A percentile compares a stretch with the other conserved stretches of the same genome.
Evolutionary conservation across 1,139 yeast species (phyloP).

Genomic region (Magnusiomyces clavatus): DNA sequence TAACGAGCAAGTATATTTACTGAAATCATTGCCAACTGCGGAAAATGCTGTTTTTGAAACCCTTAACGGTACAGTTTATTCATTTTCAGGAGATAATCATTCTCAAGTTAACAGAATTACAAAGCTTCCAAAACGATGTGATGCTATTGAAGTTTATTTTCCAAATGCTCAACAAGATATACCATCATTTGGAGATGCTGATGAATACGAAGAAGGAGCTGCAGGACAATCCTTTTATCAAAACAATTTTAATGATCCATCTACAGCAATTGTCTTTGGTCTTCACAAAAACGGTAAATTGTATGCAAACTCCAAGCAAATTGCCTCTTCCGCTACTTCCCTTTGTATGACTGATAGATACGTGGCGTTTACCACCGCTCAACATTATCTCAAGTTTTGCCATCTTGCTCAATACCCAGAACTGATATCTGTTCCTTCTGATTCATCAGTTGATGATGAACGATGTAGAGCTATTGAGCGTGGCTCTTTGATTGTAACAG

Average conservation of each 20-base stretch:
- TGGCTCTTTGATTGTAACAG: slow-evolving; percentile 75
- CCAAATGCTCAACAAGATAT: slow-evolving; percentile 18
- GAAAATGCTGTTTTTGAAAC: slow-evolving; percentile 49
- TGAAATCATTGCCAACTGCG: slow-evolving; percentile 52
- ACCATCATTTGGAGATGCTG: not conserved
- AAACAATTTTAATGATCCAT: not conserved
- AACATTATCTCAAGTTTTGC: slow-evolving; percentile 72
- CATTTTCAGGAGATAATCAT: slow-evolving; percentile 27
- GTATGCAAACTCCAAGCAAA: slow-evolving; percentile 51
- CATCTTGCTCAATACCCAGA: slow-evolving; percentile 45
- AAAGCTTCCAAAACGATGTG: slow-evolving; percentile 63
- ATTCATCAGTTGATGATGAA: slow-evolving; percentile 50
- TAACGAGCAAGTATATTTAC: slow-evolving; percentile 44
- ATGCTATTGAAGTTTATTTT: slow-evolving; percentile 38
- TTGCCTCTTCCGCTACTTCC: slow-evolving; percentile 81
- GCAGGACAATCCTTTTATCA: not conserved
- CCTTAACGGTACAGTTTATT: slow-evolving; percentile 53
- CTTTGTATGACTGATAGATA: slow-evolving; percentile 64
- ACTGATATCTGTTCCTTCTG: slow-evolving; percentile 28
- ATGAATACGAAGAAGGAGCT: slow-evolving; percentile 20
- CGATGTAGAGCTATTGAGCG: slow-evolving; percentile 84
- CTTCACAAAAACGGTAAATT: slow-evolving; percentile 60
- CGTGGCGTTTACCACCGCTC: slow-evolving; percentile 80
- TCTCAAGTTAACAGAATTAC: slow-evolving; percentile 31
- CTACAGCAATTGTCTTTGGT: slow-evolving; percentile 52